A percentile compares a stretch with the other conserved stretches of the same genome.
These are phyloP conservation scores for Didymellaceae sp. DNA, from an alignment of 2,329 filamentous ascomycete genomes.

Conservation along the genomic window DNA sequence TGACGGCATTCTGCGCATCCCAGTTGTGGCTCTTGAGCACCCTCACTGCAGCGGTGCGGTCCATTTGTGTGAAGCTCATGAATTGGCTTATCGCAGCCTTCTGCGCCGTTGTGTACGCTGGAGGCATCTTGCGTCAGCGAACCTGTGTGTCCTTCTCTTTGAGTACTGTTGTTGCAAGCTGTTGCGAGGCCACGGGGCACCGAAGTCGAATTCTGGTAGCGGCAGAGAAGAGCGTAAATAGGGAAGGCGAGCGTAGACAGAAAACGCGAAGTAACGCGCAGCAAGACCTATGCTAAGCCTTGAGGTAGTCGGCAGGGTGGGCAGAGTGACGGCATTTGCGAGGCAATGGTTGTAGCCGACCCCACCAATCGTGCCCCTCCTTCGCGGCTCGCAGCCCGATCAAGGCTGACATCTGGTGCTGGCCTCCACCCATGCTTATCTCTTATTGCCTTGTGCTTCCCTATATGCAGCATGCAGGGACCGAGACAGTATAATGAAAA, in stretches of 20 bases:
- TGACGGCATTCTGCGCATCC: slow-evolving; percentile 54
- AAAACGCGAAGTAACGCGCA: neutral
- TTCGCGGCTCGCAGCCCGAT: neutral
- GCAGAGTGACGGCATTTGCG: slow-evolving; percentile 28
- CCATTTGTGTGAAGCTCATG: slow-evolving; percentile 52
- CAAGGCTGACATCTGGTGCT: slow-evolving; percentile 9
- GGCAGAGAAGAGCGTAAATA: neutral
- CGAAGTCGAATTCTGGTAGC: slow-evolving; percentile 1
- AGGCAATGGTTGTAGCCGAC: slow-evolving; percentile 27
- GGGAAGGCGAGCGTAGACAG: neutral
- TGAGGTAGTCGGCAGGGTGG: slow-evolving; percentile 12
- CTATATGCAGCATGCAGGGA: too few species aligned
- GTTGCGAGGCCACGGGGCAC: slow-evolving; percentile 1
- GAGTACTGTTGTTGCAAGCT: neutral
- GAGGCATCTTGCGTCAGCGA: slow-evolving; percentile 51
- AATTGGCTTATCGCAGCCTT: slow-evolving; percentile 56
- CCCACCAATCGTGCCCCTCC: slow-evolving; percentile 22
- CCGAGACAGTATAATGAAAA: too few species aligned
- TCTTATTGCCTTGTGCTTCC: neutral
- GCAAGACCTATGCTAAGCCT: slow-evolving; percentile 7
- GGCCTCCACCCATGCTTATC: neutral
- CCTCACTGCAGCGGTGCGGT: slow-evolving; percentile 54
- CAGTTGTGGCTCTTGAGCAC: slow-evolving; percentile 55
- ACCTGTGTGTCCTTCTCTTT: slow-evolving; percentile 2
- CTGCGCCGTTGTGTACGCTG: slow-evolving; percentile 55